Percentiles rank a stretch among this genome's conserved stretches.
These are phyloP conservation scores for Pleurotus djamor DNA, from an alignment of 768 basidiomycete genomes.

Conservation along the genomic window DNA sequence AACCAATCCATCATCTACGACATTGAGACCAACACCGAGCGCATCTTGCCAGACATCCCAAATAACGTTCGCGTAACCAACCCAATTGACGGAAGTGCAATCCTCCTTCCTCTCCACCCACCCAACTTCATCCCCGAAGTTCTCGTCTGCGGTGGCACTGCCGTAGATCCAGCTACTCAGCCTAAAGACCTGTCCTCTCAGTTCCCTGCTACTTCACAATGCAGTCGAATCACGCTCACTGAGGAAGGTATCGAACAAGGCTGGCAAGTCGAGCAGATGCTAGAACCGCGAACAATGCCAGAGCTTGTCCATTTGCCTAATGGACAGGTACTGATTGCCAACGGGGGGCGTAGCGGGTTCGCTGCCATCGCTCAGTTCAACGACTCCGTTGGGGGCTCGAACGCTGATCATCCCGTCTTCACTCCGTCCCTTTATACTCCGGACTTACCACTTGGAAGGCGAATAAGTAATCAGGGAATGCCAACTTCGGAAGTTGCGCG, in stretches of 20 bases:
- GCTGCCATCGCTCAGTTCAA: conserved; percentile 17
- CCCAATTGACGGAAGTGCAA: conserved; percentile 22
- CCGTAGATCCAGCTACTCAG: conserved; percentile 19
- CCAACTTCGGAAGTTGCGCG: conserved; percentile 25
- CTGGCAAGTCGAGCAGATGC: conserved; percentile 43
- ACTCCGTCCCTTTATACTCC: conserved; percentile 39
- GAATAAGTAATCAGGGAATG: conserved; percentile 29
- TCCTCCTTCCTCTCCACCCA: conserved; percentile 26
- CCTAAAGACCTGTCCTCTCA: conserved; percentile 48
- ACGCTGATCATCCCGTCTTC: conserved; percentile 43
- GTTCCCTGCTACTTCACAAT: conserved; percentile 35
- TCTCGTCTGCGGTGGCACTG: conserved; percentile 15
- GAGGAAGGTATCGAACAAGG: conserved; percentile 22
- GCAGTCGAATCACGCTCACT: conserved; percentile 36
- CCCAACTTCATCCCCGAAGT: conserved; percentile 22
- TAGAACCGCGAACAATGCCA: conserved; percentile 51
- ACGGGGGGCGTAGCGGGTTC: conserved; percentile 41
- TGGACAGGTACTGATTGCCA: conserved; percentile 37
- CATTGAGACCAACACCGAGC: conserved; percentile 28
- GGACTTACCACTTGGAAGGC: conserved; percentile 26
- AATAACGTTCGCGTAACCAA: conserved; percentile 31
- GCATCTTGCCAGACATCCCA: conserved; percentile 28
- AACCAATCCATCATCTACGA: conserved; percentile 25
- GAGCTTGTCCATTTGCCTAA: conserved; percentile 38
- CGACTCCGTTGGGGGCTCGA: conserved; percentile 32